These are phyloP conservation scores for Penicillium sp. DNA, from an alignment of 2,329 filamentous ascomycete genomes.

Conservation along the genomic window DNA sequence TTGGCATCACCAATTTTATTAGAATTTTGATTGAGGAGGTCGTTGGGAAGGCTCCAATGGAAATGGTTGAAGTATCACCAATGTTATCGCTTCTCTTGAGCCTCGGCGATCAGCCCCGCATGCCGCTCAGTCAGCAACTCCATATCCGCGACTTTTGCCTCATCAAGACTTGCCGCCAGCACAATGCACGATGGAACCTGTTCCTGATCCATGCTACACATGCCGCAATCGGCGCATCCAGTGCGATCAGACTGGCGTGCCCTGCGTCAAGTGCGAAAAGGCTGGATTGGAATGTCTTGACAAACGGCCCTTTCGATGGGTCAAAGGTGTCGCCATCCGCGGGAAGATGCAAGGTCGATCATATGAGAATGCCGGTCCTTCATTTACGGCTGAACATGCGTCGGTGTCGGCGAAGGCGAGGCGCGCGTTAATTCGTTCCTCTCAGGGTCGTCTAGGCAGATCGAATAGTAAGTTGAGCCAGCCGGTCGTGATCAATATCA, in stretches of 20 bases:
- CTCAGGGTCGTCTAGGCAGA: neutral
- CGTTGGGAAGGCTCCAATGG: constrained; percentile 24
- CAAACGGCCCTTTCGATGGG: constrained; percentile 36
- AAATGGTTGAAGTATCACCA: neutral
- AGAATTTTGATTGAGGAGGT: neutral
- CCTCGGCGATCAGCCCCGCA: constrained; percentile 1
- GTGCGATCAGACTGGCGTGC: constrained; percentile 30
- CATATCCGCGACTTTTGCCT: neutral
- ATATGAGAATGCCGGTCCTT: constrained; percentile 7
- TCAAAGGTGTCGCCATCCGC: constrained; percentile 36
- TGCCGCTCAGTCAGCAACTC: constrained; percentile 5
- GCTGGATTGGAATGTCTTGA: constrained; percentile 34
- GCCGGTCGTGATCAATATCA: neutral
- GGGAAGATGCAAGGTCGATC: constrained; percentile 30
- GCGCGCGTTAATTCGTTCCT: neutral
- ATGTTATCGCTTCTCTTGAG: neutral
- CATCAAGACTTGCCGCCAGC: neutral
- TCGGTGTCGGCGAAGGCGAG: neutral
- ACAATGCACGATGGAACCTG: constrained; percentile 2
- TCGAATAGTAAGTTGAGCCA: neutral
- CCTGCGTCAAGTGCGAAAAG: constrained; percentile 35
- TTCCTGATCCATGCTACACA: constrained; percentile 30
- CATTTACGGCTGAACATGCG: neutral
- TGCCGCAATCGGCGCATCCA: constrained; percentile 37
- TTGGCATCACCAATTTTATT: too few species aligned